Evolutionary conservation across 2,329 filamentous ascomycete genomes (phyloP), one percentile per base, ranked within the genome.

Genomic region (Exophiala sp.): DNA sequence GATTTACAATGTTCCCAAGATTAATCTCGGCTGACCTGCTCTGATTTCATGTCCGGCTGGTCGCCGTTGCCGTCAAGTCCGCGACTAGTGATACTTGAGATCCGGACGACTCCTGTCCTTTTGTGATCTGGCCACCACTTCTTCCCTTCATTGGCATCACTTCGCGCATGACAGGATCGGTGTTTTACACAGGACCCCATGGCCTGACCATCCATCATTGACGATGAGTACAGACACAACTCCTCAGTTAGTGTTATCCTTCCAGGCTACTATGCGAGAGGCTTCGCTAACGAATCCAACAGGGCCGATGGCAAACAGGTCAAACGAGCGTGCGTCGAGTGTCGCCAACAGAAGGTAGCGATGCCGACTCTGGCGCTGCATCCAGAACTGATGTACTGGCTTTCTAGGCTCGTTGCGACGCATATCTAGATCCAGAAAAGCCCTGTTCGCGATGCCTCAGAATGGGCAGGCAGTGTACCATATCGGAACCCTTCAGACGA

Each of bases 251-350:
- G 56, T 39, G 18, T 43, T 29, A 3, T 8, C 3, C 10, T 10
- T 29, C 21, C 24, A 11, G 14, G 10, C 5, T 9, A 4, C 12
- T n/a, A n/a, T 29, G 7, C 21, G 21, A 7, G 42, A 12, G 4
- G 5, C 33, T 5, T 39, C 11, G 42, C 47, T 52, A 20, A 52
- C 20, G 10, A 24, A 10, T 10, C 21, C 4, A 29, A 34, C 40
- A 60, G 52, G 24, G 55, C 32, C 10, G 50, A 58, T 7, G 45
- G 38, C 24, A 61, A 65, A 55, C 33, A 52, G 18, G 64, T 65
- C 36, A 72, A 72, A 59, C 72, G 71, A 55, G 72, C 72, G 4
- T 75, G 72, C 54, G 74, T 71, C 1, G 69, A 73, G 60, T 75
- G 72, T 61, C 65, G 72, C 36, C 72, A 75, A 57, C 72, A 75